These are phyloP conservation scores for Sphaerosporella brunnea DNA, from an alignment of 495 filamentous ascomycete species.

Conservation along the genomic window DNA sequence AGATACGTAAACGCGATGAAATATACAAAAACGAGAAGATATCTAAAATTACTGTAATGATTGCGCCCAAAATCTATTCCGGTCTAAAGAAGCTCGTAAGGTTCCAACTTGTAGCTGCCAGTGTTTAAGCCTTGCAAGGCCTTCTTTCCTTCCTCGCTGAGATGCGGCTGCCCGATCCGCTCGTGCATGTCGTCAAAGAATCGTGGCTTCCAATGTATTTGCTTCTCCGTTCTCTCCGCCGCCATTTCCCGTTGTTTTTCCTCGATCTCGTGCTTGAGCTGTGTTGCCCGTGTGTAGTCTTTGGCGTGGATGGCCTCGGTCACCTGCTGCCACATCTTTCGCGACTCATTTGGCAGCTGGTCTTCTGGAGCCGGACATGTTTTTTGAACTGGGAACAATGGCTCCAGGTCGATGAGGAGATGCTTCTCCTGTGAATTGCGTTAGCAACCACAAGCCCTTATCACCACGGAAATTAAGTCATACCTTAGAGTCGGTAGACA, in stretches of 20 bases:
- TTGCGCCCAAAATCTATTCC: background rate
- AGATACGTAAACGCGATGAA: no score
- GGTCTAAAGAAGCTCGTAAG: background rate
- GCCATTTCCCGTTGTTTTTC: slow-evolving; percentile 74
- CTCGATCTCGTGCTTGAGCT: slow-evolving; percentile 76
- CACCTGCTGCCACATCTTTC: slow-evolving; percentile 71
- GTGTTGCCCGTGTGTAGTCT: slow-evolving; percentile 68
- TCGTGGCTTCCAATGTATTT: slow-evolving; percentile 61
- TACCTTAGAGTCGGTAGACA: slow-evolving; percentile 29
- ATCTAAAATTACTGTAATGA: background rate
- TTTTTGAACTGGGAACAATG: slow-evolving; percentile 61
- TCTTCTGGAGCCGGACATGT: slow-evolving; percentile 51
- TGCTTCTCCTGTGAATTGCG: slow-evolving; percentile 36
- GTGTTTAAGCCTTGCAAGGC: slow-evolving; percentile 17
- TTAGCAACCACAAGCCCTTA: slow-evolving; percentile 6
- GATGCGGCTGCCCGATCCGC: slow-evolving; percentile 14
- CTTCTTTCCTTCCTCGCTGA: slow-evolving; percentile 21
- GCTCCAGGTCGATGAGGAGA: slow-evolving; percentile 68
- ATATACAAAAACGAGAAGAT: no score
- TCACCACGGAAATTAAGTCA: background rate
- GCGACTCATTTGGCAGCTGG: slow-evolving; percentile 79
- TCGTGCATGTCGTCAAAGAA: slow-evolving; percentile 43
- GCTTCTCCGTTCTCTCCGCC: slow-evolving; percentile 48
- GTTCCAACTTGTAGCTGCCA: slow-evolving; percentile 14
- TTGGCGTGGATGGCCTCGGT: slow-evolving; percentile 73